A percentile compares a stretch with the other conserved stretches of the same genome.
phyloP scores from a whole-genome alignment of 2,329 filamentous ascomycete genomes.

The Lasiodiplodia sp. region DNA sequence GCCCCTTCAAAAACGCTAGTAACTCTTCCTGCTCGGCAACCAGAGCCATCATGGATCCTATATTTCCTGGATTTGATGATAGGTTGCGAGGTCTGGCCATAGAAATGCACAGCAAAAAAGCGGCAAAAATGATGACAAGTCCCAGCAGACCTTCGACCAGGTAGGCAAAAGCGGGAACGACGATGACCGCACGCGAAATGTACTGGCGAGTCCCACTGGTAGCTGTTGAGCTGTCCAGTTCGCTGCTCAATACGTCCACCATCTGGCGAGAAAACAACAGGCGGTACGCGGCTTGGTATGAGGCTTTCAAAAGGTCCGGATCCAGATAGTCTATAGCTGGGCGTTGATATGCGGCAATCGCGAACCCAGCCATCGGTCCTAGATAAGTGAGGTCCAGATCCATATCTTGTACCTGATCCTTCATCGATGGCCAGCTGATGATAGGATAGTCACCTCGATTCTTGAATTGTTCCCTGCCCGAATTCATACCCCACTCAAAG shows the following conservation, averaged over 20 bases:
- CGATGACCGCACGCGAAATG: slow-evolving; percentile 43
- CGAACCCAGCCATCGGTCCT: slow-evolving; percentile 49
- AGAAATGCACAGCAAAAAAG: slow-evolving; percentile 38
- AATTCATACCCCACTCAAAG: slow-evolving; percentile 43
- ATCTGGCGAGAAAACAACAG: slow-evolving; percentile 51
- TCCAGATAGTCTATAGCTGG: slow-evolving; percentile 46
- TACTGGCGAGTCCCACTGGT: slow-evolving; percentile 35
- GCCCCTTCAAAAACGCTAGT: slow-evolving; percentile 35
- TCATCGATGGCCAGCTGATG: slow-evolving; percentile 35
- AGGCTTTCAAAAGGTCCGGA: slow-evolving; percentile 39
- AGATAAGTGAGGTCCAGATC: slow-evolving; percentile 38
- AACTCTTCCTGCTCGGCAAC: slow-evolving; percentile 38
- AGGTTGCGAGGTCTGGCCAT: slow-evolving; percentile 35
- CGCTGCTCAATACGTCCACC: slow-evolving; percentile 39
- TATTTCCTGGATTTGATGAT: slow-evolving; percentile 44
- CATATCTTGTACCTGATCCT: slow-evolving; percentile 33
- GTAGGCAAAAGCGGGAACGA: slow-evolving; percentile 49
- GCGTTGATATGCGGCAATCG: slow-evolving; percentile 40
- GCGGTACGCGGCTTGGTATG: slow-evolving; percentile 46
- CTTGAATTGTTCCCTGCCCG: not conserved
- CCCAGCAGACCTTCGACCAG: slow-evolving; percentile 47
- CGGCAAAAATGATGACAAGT: slow-evolving; percentile 35
- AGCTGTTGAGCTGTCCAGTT: slow-evolving; percentile 30
- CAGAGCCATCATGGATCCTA: slow-evolving; percentile 47
- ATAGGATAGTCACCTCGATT: slow-evolving; percentile 34